Evolutionary conservation across 495 filamentous ascomycete genomes (phyloP).

Genomic region (Neurospora sp.): DNA sequence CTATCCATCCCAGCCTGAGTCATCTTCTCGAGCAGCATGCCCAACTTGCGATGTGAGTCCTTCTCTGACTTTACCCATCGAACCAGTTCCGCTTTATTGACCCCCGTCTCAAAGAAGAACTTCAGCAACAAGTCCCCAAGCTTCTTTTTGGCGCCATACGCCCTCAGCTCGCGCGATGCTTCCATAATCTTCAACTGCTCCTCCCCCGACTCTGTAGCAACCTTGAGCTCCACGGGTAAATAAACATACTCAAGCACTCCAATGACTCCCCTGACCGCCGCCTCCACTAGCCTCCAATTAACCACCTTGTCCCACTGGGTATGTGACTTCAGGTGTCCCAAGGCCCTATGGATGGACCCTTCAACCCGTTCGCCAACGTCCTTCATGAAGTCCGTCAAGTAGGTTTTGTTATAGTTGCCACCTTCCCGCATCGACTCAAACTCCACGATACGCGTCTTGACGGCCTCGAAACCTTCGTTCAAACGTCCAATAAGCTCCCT

Average conservation of each 20-base stretch:
- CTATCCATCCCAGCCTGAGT: neutral
- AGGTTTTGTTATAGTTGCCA: neutral
- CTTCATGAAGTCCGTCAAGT: neutral
- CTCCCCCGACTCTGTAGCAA: neutral
- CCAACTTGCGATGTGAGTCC: neutral
- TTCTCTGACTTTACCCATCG: neutral
- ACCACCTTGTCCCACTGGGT: neutral
- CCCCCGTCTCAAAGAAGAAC: neutral
- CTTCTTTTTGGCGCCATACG: neutral
- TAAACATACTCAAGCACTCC: neutral
- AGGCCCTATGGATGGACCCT: neutral
- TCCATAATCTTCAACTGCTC: neutral
- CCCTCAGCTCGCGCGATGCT: neutral
- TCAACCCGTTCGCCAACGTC: neutral
- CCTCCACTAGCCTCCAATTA: rapidly evolving
- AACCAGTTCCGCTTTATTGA: neutral
- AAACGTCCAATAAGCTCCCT: neutral
- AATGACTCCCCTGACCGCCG: neutral
- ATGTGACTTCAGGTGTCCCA: neutral
- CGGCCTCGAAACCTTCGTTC: neutral
- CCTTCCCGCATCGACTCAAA: neutral
- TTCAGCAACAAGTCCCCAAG: neutral
- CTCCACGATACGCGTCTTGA: neutral
- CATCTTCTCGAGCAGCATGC: neutral
- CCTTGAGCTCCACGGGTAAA: neutral